Conservation (phyloP, 306 rosid genomes). For the Quercus berberidifolia region DNA sequence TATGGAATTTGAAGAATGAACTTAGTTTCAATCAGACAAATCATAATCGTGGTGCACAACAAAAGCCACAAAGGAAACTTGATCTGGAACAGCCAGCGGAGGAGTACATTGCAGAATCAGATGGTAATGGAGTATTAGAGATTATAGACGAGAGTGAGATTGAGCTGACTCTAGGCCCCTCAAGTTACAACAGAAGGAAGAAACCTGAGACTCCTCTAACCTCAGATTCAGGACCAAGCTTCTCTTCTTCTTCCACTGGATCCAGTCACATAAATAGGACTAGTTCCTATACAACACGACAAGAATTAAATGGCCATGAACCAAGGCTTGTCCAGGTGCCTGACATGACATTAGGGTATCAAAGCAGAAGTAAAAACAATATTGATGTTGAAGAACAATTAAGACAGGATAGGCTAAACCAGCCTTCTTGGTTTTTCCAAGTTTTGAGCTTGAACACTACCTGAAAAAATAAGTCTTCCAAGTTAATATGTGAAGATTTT, state of each 20-base stretch:
- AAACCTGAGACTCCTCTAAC: conserved; percentile 45
- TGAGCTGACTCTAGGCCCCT: conserved; percentile 77
- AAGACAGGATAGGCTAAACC: conserved; percentile 51
- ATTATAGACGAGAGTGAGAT: conserved; percentile 70
- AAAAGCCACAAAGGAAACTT: conserved; percentile 39
- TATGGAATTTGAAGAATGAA: conserved; percentile 45
- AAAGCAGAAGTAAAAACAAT: conserved; percentile 28
- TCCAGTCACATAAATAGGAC: conserved; percentile 62
- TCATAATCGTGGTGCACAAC: conserved; percentile 22
- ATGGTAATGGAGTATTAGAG: conserved; percentile 33
- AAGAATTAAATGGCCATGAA: conserved; percentile 31
- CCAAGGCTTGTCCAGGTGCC: conserved; percentile 28
- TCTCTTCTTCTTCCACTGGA: conserved; percentile 72
- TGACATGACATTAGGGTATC: conserved; percentile 30
- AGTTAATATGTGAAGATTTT: conserved; percentile 32
- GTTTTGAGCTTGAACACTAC: conserved; percentile 61
- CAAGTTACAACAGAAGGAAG: conserved; percentile 56
- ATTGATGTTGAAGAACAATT: conserved; percentile 41
- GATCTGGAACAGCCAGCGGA: conserved; percentile 65
- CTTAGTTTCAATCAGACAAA: conserved; percentile 36
- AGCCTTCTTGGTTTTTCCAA: conserved; percentile 64
- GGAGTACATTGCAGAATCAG: conserved; percentile 34
- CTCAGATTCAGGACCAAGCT: conserved; percentile 58
- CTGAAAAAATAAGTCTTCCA: conserved; percentile 15
- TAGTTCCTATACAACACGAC: conserved; percentile 21